These are phyloP conservation scores for Moricandia arvensis DNA, from an alignment of 345 rosid species.

Conservation along the genomic window DNA sequence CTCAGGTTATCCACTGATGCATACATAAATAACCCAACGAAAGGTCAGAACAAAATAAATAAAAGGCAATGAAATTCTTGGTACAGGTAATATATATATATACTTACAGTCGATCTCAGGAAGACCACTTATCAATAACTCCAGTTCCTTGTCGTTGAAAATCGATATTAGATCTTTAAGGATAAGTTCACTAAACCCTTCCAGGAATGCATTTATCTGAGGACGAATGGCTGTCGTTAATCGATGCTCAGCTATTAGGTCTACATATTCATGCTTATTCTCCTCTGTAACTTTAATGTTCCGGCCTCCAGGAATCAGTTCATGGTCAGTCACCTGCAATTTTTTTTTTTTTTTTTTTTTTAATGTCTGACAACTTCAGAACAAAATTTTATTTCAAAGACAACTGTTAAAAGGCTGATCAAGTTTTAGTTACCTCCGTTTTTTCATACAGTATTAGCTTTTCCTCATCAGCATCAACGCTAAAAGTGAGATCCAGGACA, in stretches of 20 bases:
- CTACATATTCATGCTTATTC: conserved; percentile 90
- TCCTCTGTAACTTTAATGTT: conserved; percentile 92
- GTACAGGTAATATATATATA: background rate
- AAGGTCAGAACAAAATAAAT: background rate
- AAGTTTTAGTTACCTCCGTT: conserved; percentile 51
- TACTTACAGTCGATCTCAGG: conserved; percentile 93
- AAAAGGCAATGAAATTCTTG: background rate
- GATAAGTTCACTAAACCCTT: conserved; percentile 83
- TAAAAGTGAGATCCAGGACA: conserved; percentile 80
- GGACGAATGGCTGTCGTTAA: conserved; percentile 97
- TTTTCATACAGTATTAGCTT: conserved; percentile 80
- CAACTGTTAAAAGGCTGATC: background rate
- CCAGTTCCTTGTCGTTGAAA: conserved; percentile 92
- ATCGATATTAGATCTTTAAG: conserved; percentile 75
- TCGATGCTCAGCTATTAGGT: conserved; percentile 85
- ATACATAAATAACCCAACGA: background rate
- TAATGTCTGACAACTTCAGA: no score
- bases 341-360: no score
- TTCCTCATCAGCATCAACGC: conserved; percentile 98
- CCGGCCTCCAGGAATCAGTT: conserved; percentile 86
- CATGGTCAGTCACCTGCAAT: conserved; percentile 91
- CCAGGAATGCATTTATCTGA: conserved; percentile 88
- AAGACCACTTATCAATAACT: conserved; percentile 89
- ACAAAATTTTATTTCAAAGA: background rate
- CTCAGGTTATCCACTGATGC: conserved; percentile 89